Base-by-base conservation (phyloP, 228 moss, liverwort and hornwort species). In the Sphagnum magellanicum region DNA sequence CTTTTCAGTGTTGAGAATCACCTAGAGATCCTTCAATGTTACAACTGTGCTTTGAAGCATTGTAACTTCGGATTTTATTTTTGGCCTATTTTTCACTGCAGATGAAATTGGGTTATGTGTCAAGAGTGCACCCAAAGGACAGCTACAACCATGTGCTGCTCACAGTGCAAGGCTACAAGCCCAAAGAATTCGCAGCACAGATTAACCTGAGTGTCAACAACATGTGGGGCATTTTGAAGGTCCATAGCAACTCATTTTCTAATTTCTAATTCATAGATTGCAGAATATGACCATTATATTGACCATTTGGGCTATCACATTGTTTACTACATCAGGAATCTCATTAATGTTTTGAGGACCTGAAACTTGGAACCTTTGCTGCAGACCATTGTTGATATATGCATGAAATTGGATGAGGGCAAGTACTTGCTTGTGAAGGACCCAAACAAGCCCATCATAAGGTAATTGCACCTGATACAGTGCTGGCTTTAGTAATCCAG, bases 151-250 rank as follows among this genome's bases (percentile, higher is more conserved):
- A 97, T 66, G 79, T 78, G 50, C 52, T 97, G n/a, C 74, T 97
- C 72, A 93, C 97, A 61, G 87, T 97, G 15, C 97, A 97, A 83
- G 97, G 97, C 16, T 97, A 97, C 77, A 97, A 97, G 71, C 97
- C 97, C 6, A 97, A 93, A 77, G 97, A 97, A 68, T 97, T 97
- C 65, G 93, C 97, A 63, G 83, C 87, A 46, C 97, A 97, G 85
- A 97, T 97, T 65, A 97, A 97, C 67, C 90, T 97, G 4, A 97
- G 88, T 74, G 97, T 97, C 60, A 97, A 97, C 84, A 97, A 97
- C 74, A 97, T 97, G 97, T 97, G 97, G 97, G 97, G 97, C 68
- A 97, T 97, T 67, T 76, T 97, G 32, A 97, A 97, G 92, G 94
- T 94, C 47, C 10, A 69, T 63, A 48, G 11, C 47, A 49, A 50